These are phyloP conservation scores for Phlebopus sp. DNA, from an alignment of 1,284 basidiomycete species.

Conservation along the genomic window DNA sequence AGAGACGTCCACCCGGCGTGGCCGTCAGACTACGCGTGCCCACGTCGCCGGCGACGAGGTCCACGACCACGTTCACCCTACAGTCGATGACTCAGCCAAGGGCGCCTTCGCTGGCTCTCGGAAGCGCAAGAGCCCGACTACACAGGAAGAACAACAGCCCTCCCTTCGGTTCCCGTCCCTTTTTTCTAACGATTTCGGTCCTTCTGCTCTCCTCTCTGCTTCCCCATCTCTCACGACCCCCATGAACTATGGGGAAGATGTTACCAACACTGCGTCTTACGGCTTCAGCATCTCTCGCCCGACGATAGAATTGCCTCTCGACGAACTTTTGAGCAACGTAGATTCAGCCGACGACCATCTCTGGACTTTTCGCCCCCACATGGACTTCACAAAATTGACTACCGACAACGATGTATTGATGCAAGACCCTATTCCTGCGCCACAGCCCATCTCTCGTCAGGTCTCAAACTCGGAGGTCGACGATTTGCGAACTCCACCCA, in stretches of 20 bases:
- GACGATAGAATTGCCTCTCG: slow-evolving; percentile 76
- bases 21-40: slow-evolving; percentile 37
- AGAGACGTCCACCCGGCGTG: slow-evolving; percentile 42
- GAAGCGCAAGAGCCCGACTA: slow-evolving; percentile 33
- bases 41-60: slow-evolving; percentile 31
- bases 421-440: slow-evolving; percentile 20
- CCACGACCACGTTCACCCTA: slow-evolving; percentile 25
- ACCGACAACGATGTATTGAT: slow-evolving; percentile 26
- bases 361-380: slow-evolving; percentile 4
- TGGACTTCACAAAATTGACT: slow-evolving; percentile 6
- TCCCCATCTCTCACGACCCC: slow-evolving; percentile 60
- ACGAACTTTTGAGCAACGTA: slow-evolving; percentile 56
- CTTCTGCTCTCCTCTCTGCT: slow-evolving; percentile 68
- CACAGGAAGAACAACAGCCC: slow-evolving; percentile 17
- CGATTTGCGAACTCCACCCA: slow-evolving; percentile 23
- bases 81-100: slow-evolving; percentile 7
- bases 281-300: slow-evolving; percentile 66
- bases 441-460: slow-evolving; percentile 6
- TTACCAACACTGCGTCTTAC: slow-evolving; percentile 45
- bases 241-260: slow-evolving; percentile 74
- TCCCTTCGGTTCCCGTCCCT: slow-evolving; percentile 63
- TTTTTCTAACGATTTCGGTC: slow-evolving; percentile 71
- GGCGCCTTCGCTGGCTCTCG: slow-evolving; percentile 37
- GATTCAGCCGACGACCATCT: slow-evolving; percentile 21
- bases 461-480: slow-evolving; percentile 11